These are phyloP conservation scores for Solanum tarijense DNA, from an alignment of 257 asterid genomes.

Conservation along the genomic window DNA sequence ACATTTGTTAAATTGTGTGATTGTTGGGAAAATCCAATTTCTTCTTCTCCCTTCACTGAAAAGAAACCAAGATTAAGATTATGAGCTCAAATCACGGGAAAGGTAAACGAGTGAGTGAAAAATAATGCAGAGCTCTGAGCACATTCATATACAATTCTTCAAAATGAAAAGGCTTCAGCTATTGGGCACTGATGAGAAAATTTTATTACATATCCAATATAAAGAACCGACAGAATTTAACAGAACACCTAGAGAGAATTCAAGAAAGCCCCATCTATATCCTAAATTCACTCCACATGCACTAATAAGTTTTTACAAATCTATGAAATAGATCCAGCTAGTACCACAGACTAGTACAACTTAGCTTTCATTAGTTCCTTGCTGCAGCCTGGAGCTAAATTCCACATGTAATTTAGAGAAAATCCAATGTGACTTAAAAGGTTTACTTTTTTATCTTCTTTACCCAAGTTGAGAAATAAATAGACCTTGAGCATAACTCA, in stretches of 20 bases:
- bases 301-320: not conserved
- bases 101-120: not conserved
- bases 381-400: not conserved
- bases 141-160: not conserved
- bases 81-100: not conserved
- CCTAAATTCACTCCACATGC: not conserved
- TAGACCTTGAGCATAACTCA: not conserved
- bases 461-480: not conserved
- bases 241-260: not conserved
- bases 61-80: constrained; percentile 9
- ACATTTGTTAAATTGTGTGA: constrained; percentile 30
- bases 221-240: not conserved
- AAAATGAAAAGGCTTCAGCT: not conserved
- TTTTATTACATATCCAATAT: not conserved
- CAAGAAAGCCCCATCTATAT: not conserved
- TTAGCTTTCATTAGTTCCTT: not conserved
- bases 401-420: not conserved
- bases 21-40: constrained; percentile 87
- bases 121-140: not conserved
- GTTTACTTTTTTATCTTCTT: not conserved
- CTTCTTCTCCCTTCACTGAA: constrained; percentile 91
- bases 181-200: not conserved
- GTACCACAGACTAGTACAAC: not conserved
- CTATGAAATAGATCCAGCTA: not conserved
- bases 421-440: not conserved